Base-by-base conservation (phyloP, 1,139 yeast species). In the Lodderomyces orthopsilosis region DNA sequence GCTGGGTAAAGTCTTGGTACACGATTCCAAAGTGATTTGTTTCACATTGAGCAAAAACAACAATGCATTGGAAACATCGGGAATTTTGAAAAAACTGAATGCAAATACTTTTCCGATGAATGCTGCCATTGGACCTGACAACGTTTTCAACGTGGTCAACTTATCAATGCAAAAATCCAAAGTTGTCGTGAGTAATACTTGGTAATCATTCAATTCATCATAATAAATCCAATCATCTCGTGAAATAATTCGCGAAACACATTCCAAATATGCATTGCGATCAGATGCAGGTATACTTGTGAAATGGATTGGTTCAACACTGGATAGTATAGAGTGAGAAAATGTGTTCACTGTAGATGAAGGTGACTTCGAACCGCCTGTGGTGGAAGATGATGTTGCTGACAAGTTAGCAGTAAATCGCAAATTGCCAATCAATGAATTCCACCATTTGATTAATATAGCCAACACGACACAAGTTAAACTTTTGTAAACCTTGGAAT, bases 51-150 rank as follows among this genome's bases (percentile, higher is more conserved):
- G 63, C 17, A 83, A 59, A 49, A 83, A 83, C 35, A 86, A 62
- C 32, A 88, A 62, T 1, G 86, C 83, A 37, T 69, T 70, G 13
- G 86, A 79, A 6, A 85, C 79, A n/a, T 77, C 71, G 0, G 85
- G 83, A 2, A 85, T 58, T 50, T 75, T 68, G 56, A 81, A 77
- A 52, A 75, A 87, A 12, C 82, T 66, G 55, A 79, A 78, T 1
- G 94, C 91, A 59, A 88, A 78, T 1, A 84, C 77, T 56, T 88
- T 87, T 9, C 95, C 95, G n/a, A 83, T 71, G 56, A 87, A 86
- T 2, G 94, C 94, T 21, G 83, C 75, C 14, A 81, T 62, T 4
- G 85, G 70, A 8, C 83, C 62, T 1, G 91, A 74, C 6, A 83
- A 65, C 7, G 71, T 71, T 57, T 84, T 84, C 40, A 77, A 55